Conservation (phyloP, 1,139 yeast species). For the Hansenula lynferdii region DNA sequence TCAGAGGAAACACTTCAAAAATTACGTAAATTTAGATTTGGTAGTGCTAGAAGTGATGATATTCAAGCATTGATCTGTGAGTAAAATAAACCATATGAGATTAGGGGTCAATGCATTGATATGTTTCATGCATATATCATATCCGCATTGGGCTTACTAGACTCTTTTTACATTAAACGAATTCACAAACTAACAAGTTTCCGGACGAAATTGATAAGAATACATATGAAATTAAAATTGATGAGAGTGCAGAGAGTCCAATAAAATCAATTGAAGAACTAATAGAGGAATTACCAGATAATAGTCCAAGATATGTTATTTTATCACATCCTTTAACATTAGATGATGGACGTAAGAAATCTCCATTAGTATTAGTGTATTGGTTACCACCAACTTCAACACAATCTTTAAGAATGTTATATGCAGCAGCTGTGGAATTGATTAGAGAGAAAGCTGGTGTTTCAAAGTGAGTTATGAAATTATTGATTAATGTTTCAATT, state of each 20-base stretch:
- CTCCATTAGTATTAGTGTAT: constrained; percentile 74
- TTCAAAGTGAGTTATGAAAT: constrained; percentile 44
- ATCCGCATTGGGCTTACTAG: no score
- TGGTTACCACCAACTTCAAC: constrained; percentile 85
- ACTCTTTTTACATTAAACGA: background rate
- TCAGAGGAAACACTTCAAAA: constrained; percentile 58
- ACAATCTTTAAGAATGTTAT: constrained; percentile 75
- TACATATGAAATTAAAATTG: constrained; percentile 50
- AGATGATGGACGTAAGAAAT: constrained; percentile 66
- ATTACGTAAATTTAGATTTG: constrained; percentile 67
- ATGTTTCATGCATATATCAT: no score
- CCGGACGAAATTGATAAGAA: constrained; percentile 49
- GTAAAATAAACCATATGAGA: constrained; percentile 2
- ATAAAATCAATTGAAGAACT: constrained; percentile 51
- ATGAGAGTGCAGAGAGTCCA: constrained; percentile 37
- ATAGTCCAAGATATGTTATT: constrained; percentile 68
- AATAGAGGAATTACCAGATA: constrained; percentile 77
- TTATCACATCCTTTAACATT: constrained; percentile 72
- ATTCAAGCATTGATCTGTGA: constrained; percentile 63
- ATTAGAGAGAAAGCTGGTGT: constrained; percentile 78
- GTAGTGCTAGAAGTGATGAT: constrained; percentile 58
- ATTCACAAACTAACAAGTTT: background rate
- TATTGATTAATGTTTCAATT: constrained; percentile 4
- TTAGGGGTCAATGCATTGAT: background rate
- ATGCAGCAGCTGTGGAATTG: constrained; percentile 85